Percentiles rank a stretch among this genome's conserved stretches.
phyloP scores from a whole-genome alignment of 225 moss, liverwort and hornwort species.

The Straminergon stramineum region DNA sequence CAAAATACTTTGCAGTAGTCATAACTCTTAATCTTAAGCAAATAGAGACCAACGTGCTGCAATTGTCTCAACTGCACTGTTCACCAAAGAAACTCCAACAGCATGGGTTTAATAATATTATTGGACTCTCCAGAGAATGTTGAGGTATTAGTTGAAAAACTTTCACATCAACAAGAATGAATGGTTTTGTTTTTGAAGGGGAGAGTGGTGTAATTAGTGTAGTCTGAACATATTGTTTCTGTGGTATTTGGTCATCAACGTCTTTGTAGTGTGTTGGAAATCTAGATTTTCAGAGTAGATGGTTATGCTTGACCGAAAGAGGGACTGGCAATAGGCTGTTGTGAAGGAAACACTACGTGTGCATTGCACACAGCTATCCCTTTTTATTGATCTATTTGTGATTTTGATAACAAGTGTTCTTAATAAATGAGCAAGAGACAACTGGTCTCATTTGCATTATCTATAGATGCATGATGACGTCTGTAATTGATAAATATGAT shows the following conservation, averaged over 20 bases:
- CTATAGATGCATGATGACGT: neutral
- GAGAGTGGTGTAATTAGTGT: neutral
- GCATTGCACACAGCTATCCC: neutral
- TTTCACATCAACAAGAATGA: neutral
- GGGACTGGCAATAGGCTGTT: no score
- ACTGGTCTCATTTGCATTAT: neutral
- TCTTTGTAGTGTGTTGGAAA: neutral
- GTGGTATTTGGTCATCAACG: neutral
- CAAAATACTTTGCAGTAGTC: neutral
- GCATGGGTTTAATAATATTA: neutral
- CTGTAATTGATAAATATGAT: neutral
- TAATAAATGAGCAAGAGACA: neutral
- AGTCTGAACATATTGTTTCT: neutral
- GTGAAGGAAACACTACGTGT: neutral
- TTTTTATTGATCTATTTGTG: neutral
- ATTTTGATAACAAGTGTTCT: neutral
- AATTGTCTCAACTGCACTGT: neutral
- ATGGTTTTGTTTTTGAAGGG: neutral
- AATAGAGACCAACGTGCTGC: neutral
- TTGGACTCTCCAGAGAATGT: rapidly evolving
- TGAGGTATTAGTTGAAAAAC: neutral
- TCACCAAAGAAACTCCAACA: neutral
- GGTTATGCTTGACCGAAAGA: neutral
- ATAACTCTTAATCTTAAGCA: neutral
- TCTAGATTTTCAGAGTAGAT: neutral